Conservation (phyloP, 768 basidiomycete species). For the Lactifluus hygrophoroides region DNA sequence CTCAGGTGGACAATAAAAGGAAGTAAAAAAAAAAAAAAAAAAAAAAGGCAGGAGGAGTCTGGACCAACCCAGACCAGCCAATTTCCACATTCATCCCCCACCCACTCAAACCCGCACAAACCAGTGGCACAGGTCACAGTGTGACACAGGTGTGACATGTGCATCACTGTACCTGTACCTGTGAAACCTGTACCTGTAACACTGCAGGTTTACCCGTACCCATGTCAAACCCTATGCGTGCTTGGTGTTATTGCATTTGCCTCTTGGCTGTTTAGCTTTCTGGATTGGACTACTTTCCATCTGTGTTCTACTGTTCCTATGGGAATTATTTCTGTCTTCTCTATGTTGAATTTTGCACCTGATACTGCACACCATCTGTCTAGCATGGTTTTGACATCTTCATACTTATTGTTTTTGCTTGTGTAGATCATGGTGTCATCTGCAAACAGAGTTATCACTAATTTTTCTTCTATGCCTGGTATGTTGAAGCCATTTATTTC, state of each 20-base stretch:
- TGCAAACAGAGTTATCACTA: background rate
- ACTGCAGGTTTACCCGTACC: too few species aligned
- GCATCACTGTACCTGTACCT: too few species aligned
- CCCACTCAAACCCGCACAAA: too few species aligned
- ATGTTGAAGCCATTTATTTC: background rate
- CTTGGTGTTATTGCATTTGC: background rate
- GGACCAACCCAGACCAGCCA: too few species aligned
- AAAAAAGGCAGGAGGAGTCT: too few species aligned
- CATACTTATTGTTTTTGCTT: background rate
- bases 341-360: slow-evolving; percentile 23
- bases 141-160: too few species aligned
- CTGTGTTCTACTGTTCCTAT: background rate
- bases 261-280: background rate
- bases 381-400: background rate
- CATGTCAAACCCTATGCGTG: too few species aligned
- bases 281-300: background rate
- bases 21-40: too few species aligned
- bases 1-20: too few species aligned
- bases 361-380: slow-evolving; percentile 22
- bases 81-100: too few species aligned
- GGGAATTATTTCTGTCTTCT: background rate
- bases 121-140: too few species aligned
- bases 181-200: too few species aligned
- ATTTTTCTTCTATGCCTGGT: background rate
- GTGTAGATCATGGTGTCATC: background rate